Conservation (phyloP, 352 stramenopile genomes). For the Phytopythium litorale region DNA sequence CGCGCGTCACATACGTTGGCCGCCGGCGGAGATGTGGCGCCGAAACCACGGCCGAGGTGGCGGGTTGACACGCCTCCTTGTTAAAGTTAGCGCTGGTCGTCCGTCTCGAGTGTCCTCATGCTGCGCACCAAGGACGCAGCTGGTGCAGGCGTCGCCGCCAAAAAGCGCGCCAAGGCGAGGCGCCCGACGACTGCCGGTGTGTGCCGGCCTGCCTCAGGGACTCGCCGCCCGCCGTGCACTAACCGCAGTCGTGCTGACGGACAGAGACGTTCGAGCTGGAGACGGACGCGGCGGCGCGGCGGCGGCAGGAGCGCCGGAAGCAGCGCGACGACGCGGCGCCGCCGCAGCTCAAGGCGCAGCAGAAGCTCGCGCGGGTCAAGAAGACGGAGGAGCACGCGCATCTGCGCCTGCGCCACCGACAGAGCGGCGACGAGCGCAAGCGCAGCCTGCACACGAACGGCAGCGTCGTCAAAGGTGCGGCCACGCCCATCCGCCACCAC, state of each 20-base stretch:
- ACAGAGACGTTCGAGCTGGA: conserved; percentile 21
- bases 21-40: not conserved
- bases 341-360: conserved; percentile 27
- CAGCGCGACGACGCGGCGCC: conserved; percentile 12
- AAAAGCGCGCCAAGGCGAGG: not conserved
- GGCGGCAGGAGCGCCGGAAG: conserved; percentile 9
- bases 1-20: not conserved
- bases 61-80: not conserved
- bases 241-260: not conserved
- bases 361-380: conserved; percentile 47
- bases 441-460: conserved; percentile 50
- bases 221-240: not conserved
- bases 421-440: conserved; percentile 24
- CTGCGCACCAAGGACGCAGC: not conserved
- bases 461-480: not conserved
- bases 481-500: not conserved
- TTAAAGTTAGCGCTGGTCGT: not conserved
- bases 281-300: conserved; percentile 16
- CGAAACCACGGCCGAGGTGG: not conserved
- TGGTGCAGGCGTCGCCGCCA: not conserved
- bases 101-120: not conserved
- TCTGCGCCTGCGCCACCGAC: conserved; percentile 36
- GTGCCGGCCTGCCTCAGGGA: not conserved
- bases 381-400: conserved; percentile 45
- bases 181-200: not conserved